phyloP scores from a whole-genome alignment of 768 basidiomycete genomes.

The Ramaria sp. region DNA sequence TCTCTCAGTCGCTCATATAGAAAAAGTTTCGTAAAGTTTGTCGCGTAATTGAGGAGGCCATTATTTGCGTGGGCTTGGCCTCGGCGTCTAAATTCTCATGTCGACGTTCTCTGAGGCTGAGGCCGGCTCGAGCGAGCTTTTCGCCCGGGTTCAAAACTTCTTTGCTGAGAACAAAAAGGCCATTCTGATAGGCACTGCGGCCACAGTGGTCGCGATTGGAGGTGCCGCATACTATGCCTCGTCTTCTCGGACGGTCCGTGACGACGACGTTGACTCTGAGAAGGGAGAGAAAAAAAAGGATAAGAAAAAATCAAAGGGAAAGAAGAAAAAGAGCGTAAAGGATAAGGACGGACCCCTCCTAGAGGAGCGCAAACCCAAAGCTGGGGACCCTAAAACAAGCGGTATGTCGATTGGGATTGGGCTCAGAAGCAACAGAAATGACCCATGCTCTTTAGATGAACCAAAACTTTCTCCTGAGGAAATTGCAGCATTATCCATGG shows the following conservation, averaged over 20 bases:
- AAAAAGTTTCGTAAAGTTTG: too few relatives aligned
- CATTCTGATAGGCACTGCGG: constrained; percentile 62
- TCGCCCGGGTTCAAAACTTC: constrained; percentile 21
- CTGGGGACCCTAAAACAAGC: constrained; percentile 11
- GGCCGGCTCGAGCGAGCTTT: constrained; percentile 10
- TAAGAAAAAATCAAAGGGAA: constrained; percentile 34
- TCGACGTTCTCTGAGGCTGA: not conserved
- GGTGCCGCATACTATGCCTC: constrained; percentile 71
- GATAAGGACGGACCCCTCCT: constrained; percentile 65
- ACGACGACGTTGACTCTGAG: constrained; percentile 22
- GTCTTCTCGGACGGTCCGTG: constrained; percentile 30
- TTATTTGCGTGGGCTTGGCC: not conserved
- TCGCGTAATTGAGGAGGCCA: not conserved
- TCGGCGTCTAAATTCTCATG: constrained; percentile 6
- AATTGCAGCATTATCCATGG: constrained; percentile 44
- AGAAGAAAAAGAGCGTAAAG: constrained; percentile 50
- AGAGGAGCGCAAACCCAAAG: constrained; percentile 54
- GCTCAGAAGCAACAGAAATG: constrained; percentile 9
- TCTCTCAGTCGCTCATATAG: too few relatives aligned
- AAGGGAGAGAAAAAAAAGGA: constrained; percentile 34
- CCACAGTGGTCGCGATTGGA: constrained; percentile 57
- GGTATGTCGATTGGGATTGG: constrained; percentile 11
- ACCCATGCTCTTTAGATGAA: constrained; percentile 25
- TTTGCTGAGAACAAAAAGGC: constrained; percentile 70
- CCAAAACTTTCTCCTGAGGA: constrained; percentile 36